Evolutionary conservation across 2,329 filamentous ascomycete genomes (phyloP).

Genomic region (Colletotrichum navitas): DNA sequence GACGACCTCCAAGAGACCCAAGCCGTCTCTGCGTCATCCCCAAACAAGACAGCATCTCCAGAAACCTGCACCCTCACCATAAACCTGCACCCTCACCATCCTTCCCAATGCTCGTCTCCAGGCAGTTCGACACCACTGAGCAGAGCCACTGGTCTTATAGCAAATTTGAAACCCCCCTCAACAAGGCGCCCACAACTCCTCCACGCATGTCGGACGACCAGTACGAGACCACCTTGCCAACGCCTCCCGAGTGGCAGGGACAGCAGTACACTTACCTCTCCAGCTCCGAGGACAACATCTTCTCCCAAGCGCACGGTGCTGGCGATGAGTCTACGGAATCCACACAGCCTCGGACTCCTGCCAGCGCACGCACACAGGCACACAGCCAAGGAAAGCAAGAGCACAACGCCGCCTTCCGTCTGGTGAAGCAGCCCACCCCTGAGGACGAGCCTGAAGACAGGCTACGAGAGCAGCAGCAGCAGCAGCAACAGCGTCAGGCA

Average conservation of each 20-base stretch:
- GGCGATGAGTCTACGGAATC: constrained; percentile 53
- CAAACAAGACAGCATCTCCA: constrained; percentile 39
- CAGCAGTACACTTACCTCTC: constrained; percentile 66
- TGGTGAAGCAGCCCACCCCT: constrained; percentile 56
- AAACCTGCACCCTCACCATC: constrained; percentile 14
- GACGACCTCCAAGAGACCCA: constrained; percentile 34
- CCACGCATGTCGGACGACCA: constrained; percentile 71
- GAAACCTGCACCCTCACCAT: neutral
- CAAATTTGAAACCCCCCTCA: constrained; percentile 63
- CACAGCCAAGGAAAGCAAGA: constrained; percentile 76
- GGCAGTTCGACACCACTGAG: constrained; percentile 65
- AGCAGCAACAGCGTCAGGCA: constrained; percentile 44
- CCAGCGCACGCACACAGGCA: constrained; percentile 60
- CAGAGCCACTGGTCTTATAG: constrained; percentile 67
- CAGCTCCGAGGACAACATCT: constrained; percentile 58
- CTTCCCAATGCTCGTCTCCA: constrained; percentile 69
- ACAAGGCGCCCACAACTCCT: constrained; percentile 56
- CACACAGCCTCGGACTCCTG: constrained; percentile 54
- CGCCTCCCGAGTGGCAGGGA: constrained; percentile 69
- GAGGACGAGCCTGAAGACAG: constrained; percentile 52
- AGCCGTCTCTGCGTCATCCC: constrained; percentile 24
- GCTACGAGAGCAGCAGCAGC: constrained; percentile 41
- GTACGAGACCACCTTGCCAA: constrained; percentile 62
- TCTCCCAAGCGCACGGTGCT: constrained; percentile 60
- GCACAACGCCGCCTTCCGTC: constrained; percentile 53